A percentile compares a stretch with the other conserved stretches of the same genome.
These are phyloP conservation scores for Geosmithia putterillii DNA, from an alignment of 2,329 filamentous ascomycete genomes.

Conservation along the genomic window DNA sequence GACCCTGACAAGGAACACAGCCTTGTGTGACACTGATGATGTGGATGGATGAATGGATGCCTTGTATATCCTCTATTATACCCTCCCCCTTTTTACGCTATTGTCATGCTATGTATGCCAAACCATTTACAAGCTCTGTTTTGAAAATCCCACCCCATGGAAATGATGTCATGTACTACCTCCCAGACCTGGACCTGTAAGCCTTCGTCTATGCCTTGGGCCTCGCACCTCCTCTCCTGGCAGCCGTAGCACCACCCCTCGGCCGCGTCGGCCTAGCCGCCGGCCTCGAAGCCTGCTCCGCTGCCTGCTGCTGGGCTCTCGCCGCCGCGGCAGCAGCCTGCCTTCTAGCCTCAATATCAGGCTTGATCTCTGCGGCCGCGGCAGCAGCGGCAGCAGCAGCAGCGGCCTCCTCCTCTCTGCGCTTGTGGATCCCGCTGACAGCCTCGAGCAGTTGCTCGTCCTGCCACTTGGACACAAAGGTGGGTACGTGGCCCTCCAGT, in stretches of 20 bases:
- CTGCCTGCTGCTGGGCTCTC: slow-evolving; percentile 1
- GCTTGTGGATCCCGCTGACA: slow-evolving; percentile 29
- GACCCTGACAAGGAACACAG: no score
- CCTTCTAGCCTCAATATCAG: slow-evolving; percentile 11
- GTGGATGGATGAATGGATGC: no score
- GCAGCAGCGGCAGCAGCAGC: slow-evolving; percentile 7
- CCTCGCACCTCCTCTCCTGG: slow-evolving; percentile 3
- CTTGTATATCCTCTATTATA: no score
- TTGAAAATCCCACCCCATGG: neutral
- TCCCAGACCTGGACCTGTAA: no score
- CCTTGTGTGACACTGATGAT: no score
- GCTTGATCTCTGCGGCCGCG: slow-evolving; percentile 9
- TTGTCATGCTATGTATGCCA: neutral
- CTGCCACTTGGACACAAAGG: slow-evolving; percentile 27
- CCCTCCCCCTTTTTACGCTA: neutral
- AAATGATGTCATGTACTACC: neutral
- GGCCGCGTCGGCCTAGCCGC: slow-evolving; percentile 6
- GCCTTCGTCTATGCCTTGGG: neutral
- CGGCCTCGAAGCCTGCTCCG: slow-evolving; percentile 14
- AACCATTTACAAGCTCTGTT: neutral
- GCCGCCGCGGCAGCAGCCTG: neutral
- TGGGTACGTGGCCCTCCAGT: slow-evolving; percentile 23
- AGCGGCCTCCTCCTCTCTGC: slow-evolving; percentile 8
- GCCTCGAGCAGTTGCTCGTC: slow-evolving; percentile 31
- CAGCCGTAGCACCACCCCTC: slow-evolving; percentile 4